Conservation (phyloP, 2,329 filamentous ascomycete genomes). For the Colletotrichum paranaense region DNA sequence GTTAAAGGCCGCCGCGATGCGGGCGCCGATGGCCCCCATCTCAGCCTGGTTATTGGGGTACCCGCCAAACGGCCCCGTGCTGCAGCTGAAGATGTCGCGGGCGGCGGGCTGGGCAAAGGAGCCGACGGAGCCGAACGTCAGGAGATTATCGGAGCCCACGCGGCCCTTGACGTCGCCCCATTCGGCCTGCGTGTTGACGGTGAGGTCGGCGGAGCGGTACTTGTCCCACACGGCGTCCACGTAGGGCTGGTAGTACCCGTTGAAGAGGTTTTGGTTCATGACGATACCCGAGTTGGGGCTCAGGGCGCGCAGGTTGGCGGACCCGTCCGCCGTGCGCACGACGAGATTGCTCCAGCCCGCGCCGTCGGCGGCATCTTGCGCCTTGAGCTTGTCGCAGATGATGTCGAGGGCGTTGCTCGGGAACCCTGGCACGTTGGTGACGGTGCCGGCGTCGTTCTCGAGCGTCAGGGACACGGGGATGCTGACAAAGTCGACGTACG, state of each 20-base stretch:
- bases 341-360: constrained; percentile 65
- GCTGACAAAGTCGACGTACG: constrained; percentile 80
- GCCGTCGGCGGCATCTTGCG: constrained; percentile 58
- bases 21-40: constrained; percentile 74
- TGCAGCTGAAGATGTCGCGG: constrained; percentile 63
- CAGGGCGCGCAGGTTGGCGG: constrained; percentile 59
- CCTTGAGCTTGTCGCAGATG: constrained; percentile 56
- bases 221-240: constrained; percentile 64
- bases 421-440: constrained; percentile 62
- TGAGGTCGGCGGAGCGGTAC: constrained; percentile 57
- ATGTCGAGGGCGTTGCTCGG: constrained; percentile 56
- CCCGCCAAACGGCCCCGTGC: constrained; percentile 66
- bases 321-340: constrained; percentile 51
- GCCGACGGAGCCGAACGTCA: constrained; percentile 54
- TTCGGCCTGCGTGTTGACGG: constrained; percentile 64
- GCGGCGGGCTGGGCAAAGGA: constrained; percentile 59
- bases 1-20: constrained; percentile 82
- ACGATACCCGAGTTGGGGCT: constrained; percentile 63
- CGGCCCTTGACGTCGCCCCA: constrained; percentile 61
- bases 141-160: constrained; percentile 48
- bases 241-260: constrained; percentile 61
- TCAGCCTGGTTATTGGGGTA: constrained; percentile 53
- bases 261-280: constrained; percentile 56
- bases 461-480: constrained; percentile 71
- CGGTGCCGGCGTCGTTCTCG: constrained; percentile 55